Evolutionary conservation across 495 filamentous ascomycete genomes (phyloP).

Genomic region (Bryoglossum gracile): DNA sequence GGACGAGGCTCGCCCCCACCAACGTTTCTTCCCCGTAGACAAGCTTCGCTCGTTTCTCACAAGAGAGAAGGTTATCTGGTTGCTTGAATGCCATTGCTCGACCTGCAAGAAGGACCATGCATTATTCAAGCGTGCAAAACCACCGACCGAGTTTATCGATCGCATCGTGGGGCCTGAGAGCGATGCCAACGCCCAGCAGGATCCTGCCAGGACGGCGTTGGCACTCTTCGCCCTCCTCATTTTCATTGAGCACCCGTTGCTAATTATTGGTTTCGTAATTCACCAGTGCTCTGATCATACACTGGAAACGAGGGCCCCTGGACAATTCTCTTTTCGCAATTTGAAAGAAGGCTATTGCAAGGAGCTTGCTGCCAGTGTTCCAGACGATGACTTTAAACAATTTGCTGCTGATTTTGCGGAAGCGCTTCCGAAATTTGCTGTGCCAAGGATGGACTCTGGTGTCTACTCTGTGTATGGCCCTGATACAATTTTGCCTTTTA

Average conservation of each 20-base stretch:
- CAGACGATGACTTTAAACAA: neutral
- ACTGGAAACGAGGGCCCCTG: neutral
- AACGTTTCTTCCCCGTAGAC: neutral
- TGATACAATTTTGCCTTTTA: neutral
- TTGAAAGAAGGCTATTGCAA: neutral
- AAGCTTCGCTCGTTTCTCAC: neutral
- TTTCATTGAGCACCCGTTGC: neutral
- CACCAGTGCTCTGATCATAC: neutral
- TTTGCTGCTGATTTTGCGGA: neutral
- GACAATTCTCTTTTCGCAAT: neutral
- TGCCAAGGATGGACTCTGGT: slow-evolving; percentile 1
- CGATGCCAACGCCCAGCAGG: neutral
- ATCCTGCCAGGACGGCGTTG: neutral
- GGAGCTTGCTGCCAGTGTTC: neutral
- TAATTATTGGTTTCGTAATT: neutral
- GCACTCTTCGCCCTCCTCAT: neutral
- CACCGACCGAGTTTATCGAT: neutral
- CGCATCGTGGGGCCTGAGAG: neutral
- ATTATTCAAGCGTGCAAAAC: neutral
- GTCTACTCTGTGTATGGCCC: neutral
- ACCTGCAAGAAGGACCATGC: neutral
- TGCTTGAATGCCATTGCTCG: neutral
- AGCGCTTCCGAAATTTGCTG: neutral
- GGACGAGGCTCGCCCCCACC: neutral
- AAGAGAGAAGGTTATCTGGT: neutral